Evolutionary conservation across 2,329 filamentous ascomycete species (phyloP), one percentile per base, ranked within the genome.

Genomic region (Hypoxylon sp.): DNA sequence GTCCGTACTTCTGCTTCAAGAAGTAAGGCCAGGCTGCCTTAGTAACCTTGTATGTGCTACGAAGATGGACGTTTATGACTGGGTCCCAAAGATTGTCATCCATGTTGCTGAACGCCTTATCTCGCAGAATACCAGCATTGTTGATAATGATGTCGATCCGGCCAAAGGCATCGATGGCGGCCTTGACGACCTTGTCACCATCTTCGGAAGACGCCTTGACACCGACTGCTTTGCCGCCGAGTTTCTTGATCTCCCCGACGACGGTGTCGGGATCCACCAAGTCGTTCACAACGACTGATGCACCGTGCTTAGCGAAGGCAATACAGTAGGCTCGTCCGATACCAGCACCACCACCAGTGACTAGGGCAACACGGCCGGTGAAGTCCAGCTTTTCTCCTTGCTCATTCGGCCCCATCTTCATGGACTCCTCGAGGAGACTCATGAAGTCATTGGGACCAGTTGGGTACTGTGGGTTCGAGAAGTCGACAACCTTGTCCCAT

Each of bases 61-160:
- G 88, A 46, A 97, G 87, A 80, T 99, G 96, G 59, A 98, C 93
- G 73, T 93, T 92, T 81, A 98, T 81, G 74, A 99, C 94, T 60
- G 92, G 87, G 74, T 97, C 89, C 94, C 96, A 99, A 75, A 93
- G 87, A 76, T 88, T 90, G 78, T 99, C 96, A 65, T 94, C 92
- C 95, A 99, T 97, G 85, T 98, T 98, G 80, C 86, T 86, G 80
- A 99, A 99, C 40, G 96, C 94, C 88, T 97, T 98, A 85, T 99
- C 96, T 50, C 96, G 90, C 56, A 99, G 89, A 73, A 99, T 99
- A 76, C 96, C 96, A 55, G 96, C 96, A 76, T 99, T 99, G 89
- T 99, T 99, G 84, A 99, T 87, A 69, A 99, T 81, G 68, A 99
- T 94, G 77, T 99, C 96, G 73, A 99, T 87, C 73, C 96, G 92